Conservation (phyloP, 495 filamentous ascomycete species). For the Tuber calosporum region DNA sequence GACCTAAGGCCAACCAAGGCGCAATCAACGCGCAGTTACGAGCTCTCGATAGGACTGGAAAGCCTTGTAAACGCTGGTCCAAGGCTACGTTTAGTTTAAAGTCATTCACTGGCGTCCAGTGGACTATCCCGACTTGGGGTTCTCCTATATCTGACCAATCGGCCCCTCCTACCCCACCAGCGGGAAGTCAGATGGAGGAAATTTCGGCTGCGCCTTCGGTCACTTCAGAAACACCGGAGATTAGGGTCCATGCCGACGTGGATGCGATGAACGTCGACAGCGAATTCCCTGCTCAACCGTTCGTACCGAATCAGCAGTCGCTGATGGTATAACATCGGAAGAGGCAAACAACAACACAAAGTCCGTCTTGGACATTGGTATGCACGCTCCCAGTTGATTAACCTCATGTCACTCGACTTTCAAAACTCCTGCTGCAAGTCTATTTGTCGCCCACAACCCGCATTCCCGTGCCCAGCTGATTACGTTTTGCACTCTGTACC, state of each 20-base stretch:
- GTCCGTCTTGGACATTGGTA: background rate
- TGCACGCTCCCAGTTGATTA: background rate
- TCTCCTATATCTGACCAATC: slow-evolving; percentile 48
- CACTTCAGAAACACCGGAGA: slow-evolving; percentile 36
- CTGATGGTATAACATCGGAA: background rate
- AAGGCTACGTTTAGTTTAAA: slow-evolving; percentile 74
- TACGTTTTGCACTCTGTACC: background rate
- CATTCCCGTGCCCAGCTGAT: background rate
- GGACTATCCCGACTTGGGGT: slow-evolving; percentile 79
- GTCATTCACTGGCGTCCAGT: slow-evolving; percentile 83
- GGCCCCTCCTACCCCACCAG: slow-evolving; percentile 27
- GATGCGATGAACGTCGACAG: slow-evolving; percentile 32
- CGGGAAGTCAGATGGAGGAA: slow-evolving; percentile 23
- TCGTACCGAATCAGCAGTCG: background rate
- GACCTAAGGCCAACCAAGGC: slow-evolving; percentile 94
- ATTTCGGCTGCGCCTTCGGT: slow-evolving; percentile 36
- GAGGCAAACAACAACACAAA: background rate
- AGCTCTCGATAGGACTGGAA: slow-evolving; percentile 80
- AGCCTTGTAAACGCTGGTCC: slow-evolving; percentile 86
- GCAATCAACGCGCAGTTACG: slow-evolving; percentile 95
- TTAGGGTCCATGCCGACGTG: slow-evolving; percentile 32
- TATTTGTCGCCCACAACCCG: background rate
- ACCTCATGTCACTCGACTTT: background rate
- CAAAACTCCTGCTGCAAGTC: background rate
- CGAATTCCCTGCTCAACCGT: background rate